Evolutionary conservation across 1,284 basidiomycete species (phyloP).

Genomic region (Farysia itapuensis): DNA sequence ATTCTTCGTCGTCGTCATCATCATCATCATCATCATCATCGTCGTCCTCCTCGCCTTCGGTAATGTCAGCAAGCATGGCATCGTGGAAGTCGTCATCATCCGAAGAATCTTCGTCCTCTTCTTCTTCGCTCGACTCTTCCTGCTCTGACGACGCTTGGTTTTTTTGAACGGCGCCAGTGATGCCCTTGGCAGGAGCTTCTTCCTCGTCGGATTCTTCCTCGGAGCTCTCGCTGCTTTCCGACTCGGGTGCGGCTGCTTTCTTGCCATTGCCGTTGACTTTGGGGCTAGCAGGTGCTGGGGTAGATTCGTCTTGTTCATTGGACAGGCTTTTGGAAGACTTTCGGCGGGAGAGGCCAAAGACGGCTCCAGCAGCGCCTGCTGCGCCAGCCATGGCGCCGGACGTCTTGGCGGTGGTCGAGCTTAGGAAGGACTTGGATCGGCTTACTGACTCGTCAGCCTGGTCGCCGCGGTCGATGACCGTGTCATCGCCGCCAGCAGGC

Average conservation of each 20-base stretch:
- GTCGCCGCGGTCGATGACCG: not conserved
- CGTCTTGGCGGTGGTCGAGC: conserved; percentile 20
- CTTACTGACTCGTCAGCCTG: not conserved
- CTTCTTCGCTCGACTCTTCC: not conserved
- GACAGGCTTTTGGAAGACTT: conserved; percentile 20
- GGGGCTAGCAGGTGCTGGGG: not conserved
- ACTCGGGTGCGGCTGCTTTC: not conserved
- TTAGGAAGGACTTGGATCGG: conserved; percentile 10
- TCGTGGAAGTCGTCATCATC: conserved; percentile 45
- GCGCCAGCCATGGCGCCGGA: conserved; percentile 9
- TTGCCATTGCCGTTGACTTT: not conserved
- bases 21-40: conserved; percentile 11
- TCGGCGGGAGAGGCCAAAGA: conserved; percentile 10
- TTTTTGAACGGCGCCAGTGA: conserved; percentile 4
- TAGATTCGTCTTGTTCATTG: conserved; percentile 1
- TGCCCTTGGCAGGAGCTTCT: conserved; percentile 6
- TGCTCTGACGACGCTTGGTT: conserved; percentile 1
- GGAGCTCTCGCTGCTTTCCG: conserved; percentile 1
- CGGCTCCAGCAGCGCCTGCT: conserved; percentile 11
- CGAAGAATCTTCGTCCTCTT: conserved; percentile 11
- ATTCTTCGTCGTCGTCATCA: not conserved
- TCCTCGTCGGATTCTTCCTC: conserved; percentile 3
- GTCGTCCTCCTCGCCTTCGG: conserved; percentile 44
- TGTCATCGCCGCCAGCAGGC: not conserved
- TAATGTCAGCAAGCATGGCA: conserved; percentile 48